A percentile compares a stretch with the other conserved stretches of the same genome.
Evolutionary conservation across 2,329 filamentous ascomycete genomes (phyloP).

Genomic region (Onygena corvina): DNA sequence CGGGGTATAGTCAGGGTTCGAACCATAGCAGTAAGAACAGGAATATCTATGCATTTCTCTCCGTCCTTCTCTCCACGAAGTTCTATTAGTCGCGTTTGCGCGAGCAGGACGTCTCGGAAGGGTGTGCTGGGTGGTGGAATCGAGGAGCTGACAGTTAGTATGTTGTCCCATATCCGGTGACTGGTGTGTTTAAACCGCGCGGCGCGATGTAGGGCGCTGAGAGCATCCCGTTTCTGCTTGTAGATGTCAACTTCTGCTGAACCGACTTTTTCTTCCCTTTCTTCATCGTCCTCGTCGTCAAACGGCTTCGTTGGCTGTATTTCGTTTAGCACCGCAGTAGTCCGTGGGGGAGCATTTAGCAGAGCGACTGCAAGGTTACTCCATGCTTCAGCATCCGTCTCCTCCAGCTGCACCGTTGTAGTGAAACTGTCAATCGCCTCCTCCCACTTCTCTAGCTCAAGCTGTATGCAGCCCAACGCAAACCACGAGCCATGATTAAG

Average conservation of each 20-base stretch:
- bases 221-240: conserved; percentile 57
- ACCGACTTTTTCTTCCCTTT: conserved; percentile 12
- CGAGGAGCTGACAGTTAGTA: conserved; percentile 73
- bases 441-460: conserved; percentile 64
- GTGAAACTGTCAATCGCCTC: conserved; percentile 75
- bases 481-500: conserved; percentile 80
- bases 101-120: conserved; percentile 62
- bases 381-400: conserved; percentile 84
- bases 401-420: conserved; percentile 70
- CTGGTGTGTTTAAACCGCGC: conserved; percentile 73
- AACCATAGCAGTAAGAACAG: conserved; percentile 60
- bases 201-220: conserved; percentile 77
- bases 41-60: conserved; percentile 65
- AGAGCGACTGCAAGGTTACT: conserved; percentile 84
- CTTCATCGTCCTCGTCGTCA: conserved; percentile 21
- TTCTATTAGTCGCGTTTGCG: conserved; percentile 61
- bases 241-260: conserved; percentile 38
- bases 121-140: conserved; percentile 55
- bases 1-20: conserved; percentile 49
- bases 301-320: conserved; percentile 18
- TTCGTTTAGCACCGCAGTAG: not conserved
- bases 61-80: conserved; percentile 54
- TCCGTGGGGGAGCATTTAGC: conserved; percentile 37
- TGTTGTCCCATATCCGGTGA: conserved; percentile 93
- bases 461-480: conserved; percentile 72